Evolutionary conservation across 1,284 basidiomycete genomes (phyloP).

Genomic region (Marasmius oreades): DNA sequence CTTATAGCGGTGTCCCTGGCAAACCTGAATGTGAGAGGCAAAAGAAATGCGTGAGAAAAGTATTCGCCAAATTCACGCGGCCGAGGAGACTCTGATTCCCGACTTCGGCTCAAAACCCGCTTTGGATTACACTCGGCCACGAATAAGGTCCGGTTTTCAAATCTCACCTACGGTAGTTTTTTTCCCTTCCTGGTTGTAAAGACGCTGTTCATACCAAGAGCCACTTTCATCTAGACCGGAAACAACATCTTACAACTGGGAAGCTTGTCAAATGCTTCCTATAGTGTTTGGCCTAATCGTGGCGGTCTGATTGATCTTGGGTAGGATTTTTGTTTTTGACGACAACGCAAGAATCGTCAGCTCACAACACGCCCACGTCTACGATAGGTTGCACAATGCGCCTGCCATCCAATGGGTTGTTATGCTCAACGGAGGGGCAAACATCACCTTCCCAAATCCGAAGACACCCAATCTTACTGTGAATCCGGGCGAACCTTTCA

Average conservation of each 20-base stretch:
- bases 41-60: too few species aligned
- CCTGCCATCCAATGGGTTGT: slow-evolving; percentile 20
- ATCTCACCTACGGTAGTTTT: too few species aligned
- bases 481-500: slow-evolving; percentile 17
- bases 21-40: too few species aligned
- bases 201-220: too few species aligned
- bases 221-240: slow-evolving; percentile 6
- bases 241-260: slow-evolving; percentile 18
- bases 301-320: slow-evolving; percentile 18
- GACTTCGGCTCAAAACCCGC: too few species aligned
- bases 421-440: slow-evolving; percentile 17
- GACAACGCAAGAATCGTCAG: too few species aligned
- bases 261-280: slow-evolving; percentile 15
- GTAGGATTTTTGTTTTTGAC: slow-evolving; percentile 6
- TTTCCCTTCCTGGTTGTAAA: too few species aligned
- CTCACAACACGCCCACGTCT: neutral
- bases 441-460: slow-evolving; percentile 17
- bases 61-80: too few species aligned
- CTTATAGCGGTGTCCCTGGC: too few species aligned
- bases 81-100: too few species aligned
- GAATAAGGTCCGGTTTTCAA: too few species aligned
- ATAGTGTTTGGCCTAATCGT: slow-evolving; percentile 17
- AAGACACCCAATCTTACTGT: slow-evolving; percentile 15
- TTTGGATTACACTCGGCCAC: too few species aligned
- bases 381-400: slow-evolving; percentile 18